phyloP scores from a whole-genome alignment of 208 protist genomes.

The Vickermania spadyakhi region DNA sequence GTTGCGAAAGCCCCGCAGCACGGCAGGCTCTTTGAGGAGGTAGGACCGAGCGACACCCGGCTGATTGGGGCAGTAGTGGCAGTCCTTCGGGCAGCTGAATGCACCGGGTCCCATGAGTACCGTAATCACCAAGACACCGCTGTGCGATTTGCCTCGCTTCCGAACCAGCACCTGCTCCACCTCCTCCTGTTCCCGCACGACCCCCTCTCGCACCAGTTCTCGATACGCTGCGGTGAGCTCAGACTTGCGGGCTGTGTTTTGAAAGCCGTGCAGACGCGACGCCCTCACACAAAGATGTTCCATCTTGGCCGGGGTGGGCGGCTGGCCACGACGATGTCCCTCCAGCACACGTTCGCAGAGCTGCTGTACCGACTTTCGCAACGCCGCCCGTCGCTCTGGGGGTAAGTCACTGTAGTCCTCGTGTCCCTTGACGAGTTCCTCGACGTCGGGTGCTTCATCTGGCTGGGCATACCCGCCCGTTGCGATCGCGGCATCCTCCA shows the following conservation, averaged over 20 bases:
- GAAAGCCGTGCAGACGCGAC: slow-evolving; percentile 64
- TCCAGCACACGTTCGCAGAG: slow-evolving; percentile 24
- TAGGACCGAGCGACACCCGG: slow-evolving; percentile 87
- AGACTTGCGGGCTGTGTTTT: slow-evolving; percentile 82
- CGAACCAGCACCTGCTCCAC: slow-evolving; percentile 74
- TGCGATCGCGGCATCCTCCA: no score
- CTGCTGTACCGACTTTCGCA: slow-evolving; percentile 55
- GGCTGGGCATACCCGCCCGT: slow-evolving; percentile 40
- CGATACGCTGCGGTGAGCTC: slow-evolving; percentile 82
- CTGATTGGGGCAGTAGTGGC: slow-evolving; percentile 92
- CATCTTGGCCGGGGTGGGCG: slow-evolving; percentile 23
- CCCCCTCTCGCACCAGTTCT: slow-evolving; percentile 59
- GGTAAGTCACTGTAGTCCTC: slow-evolving; percentile 79
- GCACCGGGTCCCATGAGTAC: slow-evolving; percentile 87
- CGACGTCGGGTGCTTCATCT: slow-evolving; percentile 73
- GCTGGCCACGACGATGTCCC: not conserved
- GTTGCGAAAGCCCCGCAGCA: slow-evolving; percentile 86
- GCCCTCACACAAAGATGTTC: slow-evolving; percentile 74
- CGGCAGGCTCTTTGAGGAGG: slow-evolving; percentile 87
- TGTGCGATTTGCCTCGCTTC: slow-evolving; percentile 82
- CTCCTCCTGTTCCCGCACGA: slow-evolving; percentile 17
- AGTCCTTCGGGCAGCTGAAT: slow-evolving; percentile 91
- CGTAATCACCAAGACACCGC: slow-evolving; percentile 89
- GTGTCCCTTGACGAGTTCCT: slow-evolving; percentile 61
- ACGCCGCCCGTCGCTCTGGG: slow-evolving; percentile 36